Conservation (phyloP, 768 basidiomycete species). For the Suillus lakei region DNA sequence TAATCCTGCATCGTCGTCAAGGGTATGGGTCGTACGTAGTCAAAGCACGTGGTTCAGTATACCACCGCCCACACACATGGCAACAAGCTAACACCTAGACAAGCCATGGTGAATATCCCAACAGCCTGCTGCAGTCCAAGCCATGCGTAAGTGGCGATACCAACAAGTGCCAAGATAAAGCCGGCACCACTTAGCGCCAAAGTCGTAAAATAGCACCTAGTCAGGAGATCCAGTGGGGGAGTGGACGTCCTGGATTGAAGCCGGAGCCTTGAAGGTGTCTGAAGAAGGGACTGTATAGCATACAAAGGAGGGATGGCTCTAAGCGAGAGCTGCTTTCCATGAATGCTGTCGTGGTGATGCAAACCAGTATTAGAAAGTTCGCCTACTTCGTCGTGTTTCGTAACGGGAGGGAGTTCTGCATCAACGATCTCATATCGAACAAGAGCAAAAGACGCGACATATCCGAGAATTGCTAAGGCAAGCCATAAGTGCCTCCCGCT, state of each 20-base stretch:
- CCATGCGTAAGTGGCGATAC: constrained; percentile 32
- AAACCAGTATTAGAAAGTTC: neutral
- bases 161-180: too few relatives aligned
- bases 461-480: constrained; percentile 29
- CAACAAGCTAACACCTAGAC: constrained; percentile 24
- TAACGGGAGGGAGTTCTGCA: neutral
- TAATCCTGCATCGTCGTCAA: neutral
- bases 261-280: neutral
- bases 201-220: constrained; percentile 30
- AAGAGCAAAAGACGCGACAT: too few relatives aligned
- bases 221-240: constrained; percentile 24
- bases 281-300: neutral
- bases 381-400: neutral
- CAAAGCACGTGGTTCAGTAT: neutral
- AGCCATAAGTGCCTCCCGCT: neutral
- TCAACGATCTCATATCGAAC: constrained; percentile 32
- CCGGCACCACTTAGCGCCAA: constrained; percentile 25
- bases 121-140: constrained; percentile 24
- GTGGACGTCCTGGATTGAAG: neutral
- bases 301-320: neutral
- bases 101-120: constrained; percentile 31
- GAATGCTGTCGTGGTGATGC: neutral
- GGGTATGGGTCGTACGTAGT: neutral
- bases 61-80: constrained; percentile 30
- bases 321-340: neutral